These are phyloP conservation scores for Calycina marina DNA, from an alignment of 2,329 filamentous ascomycete species.

Conservation along the genomic window DNA sequence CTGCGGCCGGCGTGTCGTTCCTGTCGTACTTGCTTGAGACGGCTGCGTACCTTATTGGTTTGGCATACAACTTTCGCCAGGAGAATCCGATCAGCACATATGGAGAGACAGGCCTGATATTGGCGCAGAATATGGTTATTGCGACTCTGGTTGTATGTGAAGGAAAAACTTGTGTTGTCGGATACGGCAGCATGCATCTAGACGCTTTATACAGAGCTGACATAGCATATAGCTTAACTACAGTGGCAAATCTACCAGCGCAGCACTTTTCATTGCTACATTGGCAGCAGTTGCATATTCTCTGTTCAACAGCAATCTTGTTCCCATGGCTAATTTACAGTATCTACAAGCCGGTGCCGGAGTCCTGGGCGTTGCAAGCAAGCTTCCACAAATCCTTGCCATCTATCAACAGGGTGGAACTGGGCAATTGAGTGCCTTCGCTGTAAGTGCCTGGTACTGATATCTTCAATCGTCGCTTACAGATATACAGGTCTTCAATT, in stretches of 20 bases:
- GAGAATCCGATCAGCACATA: constrained; percentile 93
- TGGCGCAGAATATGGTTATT: constrained; percentile 85
- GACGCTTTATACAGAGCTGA: too few relatives aligned
- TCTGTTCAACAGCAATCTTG: constrained; percentile 53
- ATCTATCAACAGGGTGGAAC: constrained; percentile 79
- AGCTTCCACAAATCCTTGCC: constrained; percentile 82
- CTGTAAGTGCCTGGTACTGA: constrained; percentile 40
- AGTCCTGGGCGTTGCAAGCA: constrained; percentile 70
- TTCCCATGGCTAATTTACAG: constrained; percentile 32
- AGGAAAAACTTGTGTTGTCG: too few relatives aligned
- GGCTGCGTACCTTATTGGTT: constrained; percentile 68
- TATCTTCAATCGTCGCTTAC: neutral
- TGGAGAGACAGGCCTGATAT: constrained; percentile 85
- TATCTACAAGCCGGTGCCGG: constrained; percentile 78
- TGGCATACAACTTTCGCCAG: constrained; percentile 85
- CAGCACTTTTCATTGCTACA: constrained; percentile 64
- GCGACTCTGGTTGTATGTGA: constrained; percentile 51
- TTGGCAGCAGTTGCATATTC: constrained; percentile 55
- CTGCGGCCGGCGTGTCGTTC: constrained; percentile 74
- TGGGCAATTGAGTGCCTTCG: constrained; percentile 91
- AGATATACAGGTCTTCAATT: constrained; percentile 79
- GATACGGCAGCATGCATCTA: too few relatives aligned
- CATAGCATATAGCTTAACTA: constrained; percentile 65
- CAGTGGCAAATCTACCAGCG: constrained; percentile 49
- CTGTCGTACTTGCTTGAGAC: constrained; percentile 90